phyloP scores from a whole-genome alignment of 2,329 filamentous ascomycete species.

The Bipolaris cookei region DNA sequence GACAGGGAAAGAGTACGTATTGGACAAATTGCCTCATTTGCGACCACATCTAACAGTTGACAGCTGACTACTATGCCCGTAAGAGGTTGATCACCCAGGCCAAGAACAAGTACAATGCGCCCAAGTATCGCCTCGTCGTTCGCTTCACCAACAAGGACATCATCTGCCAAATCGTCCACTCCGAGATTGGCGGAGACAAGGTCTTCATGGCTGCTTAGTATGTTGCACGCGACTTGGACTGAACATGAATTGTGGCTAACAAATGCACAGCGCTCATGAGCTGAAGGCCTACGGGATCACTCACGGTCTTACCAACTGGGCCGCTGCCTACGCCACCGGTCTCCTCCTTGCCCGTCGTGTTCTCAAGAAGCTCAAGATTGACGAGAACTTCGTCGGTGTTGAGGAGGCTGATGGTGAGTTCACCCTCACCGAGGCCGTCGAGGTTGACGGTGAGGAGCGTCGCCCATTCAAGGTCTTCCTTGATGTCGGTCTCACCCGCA shows the following conservation, averaged over 20 bases:
- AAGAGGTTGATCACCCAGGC: constrained; percentile 99
- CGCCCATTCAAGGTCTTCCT: constrained; percentile 99
- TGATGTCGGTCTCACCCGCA: constrained; percentile 95
- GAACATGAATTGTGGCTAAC: constrained; percentile 11
- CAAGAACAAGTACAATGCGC: constrained; percentile 99
- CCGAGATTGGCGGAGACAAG: constrained; percentile 98
- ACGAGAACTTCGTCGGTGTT: constrained; percentile 91
- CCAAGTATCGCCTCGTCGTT: constrained; percentile 99
- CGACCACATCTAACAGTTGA: constrained; percentile 60
- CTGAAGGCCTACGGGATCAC: constrained; percentile 96
- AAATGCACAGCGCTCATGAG: constrained; percentile 73
- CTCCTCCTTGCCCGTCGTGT: constrained; percentile 96
- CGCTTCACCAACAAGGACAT: constrained; percentile 99
- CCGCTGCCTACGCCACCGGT: constrained; percentile 94
- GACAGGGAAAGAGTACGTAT: constrained; percentile 94
- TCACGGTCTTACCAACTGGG: constrained; percentile 99
- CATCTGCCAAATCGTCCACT: constrained; percentile 95
- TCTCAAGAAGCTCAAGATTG: constrained; percentile 94
- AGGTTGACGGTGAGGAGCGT: constrained; percentile 86
- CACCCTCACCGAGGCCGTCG: constrained; percentile 90
- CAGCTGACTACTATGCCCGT: constrained; percentile 98
- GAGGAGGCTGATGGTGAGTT: constrained; percentile 97
- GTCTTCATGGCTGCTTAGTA: constrained; percentile 66
- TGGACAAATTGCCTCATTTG: not conserved
- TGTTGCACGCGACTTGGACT: constrained; percentile 5